phyloP scores from a whole-genome alignment of 164 flowering plant species.

The Hamamelis virginiana region DNA sequence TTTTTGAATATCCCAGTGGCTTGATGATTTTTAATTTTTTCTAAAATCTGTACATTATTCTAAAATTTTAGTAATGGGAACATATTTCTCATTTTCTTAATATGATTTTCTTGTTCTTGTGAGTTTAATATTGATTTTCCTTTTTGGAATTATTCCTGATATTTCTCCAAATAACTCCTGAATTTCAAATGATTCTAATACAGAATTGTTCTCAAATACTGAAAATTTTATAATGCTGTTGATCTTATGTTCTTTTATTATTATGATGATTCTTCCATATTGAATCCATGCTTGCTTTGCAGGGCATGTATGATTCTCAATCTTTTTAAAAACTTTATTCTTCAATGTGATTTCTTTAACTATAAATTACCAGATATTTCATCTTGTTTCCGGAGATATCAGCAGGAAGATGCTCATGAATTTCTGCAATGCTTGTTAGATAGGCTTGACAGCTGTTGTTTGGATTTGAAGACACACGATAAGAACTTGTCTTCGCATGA shows the following conservation, averaged over 20 bases:
- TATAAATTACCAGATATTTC: slow-evolving; percentile 48
- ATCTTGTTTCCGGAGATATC: slow-evolving; percentile 46
- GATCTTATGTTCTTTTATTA: not conserved
- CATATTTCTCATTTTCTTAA: too few species aligned
- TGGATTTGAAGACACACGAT: slow-evolving; percentile 13
- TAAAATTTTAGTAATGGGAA: too few species aligned
- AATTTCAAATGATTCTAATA: too few species aligned
- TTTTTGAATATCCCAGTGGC: too few species aligned
- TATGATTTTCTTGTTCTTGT: too few species aligned
- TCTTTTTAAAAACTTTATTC: slow-evolving; percentile 4
- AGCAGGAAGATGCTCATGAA: slow-evolving; percentile 99
- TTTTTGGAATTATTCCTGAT: not conserved
- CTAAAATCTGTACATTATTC: too few species aligned
- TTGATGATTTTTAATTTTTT: too few species aligned
- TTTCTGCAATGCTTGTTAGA: slow-evolving; percentile 80
- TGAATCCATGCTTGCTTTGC: not conserved
- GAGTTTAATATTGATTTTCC: too few species aligned
- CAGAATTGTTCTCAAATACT: not conserved
- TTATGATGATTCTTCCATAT: not conserved
- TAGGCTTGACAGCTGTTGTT: slow-evolving; percentile 53
- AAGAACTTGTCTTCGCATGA: slow-evolving; percentile 11
- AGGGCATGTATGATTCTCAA: not conserved
- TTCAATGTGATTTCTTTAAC: slow-evolving; percentile 33
- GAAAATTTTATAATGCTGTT: not conserved
- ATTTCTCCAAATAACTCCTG: not conserved